A percentile compares a stretch with the other conserved stretches of the same genome.
Evolutionary conservation across 139 green algal genomes (phyloP).

Genomic region (Tetraselmis striata): DNA sequence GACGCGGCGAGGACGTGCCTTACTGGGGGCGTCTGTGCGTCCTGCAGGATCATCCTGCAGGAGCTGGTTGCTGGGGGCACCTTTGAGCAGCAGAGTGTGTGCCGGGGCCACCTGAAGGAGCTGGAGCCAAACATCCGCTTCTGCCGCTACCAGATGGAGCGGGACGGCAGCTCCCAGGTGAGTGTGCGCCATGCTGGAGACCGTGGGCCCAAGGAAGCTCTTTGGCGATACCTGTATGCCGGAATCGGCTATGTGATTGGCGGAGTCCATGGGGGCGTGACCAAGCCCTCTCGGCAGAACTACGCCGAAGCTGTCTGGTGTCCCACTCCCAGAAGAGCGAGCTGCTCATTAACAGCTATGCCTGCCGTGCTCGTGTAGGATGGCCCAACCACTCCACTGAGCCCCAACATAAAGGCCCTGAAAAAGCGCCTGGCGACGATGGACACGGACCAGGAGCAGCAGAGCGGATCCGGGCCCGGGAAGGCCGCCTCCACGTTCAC

Average conservation of each 20-base stretch:
- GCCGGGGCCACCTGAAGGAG: conserved; percentile 73
- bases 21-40: too few species aligned
- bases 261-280: too few species aligned
- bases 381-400: background rate
- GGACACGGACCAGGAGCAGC: background rate
- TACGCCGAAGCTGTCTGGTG: too few species aligned
- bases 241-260: too few species aligned
- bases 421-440: background rate
- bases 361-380: background rate
- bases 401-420: background rate
- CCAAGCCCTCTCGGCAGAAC: too few species aligned
- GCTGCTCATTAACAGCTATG: too few species aligned
- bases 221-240: too few species aligned
- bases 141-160: conserved; percentile 74
- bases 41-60: conserved; percentile 10
- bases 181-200: background rate
- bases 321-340: too few species aligned
- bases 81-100: conserved; percentile 61
- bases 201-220: too few species aligned
- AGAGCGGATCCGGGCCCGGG: background rate
- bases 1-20: too few species aligned
- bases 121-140: conserved; percentile 72
- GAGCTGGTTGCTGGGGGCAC: conserved; percentile 66
- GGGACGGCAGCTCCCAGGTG: background rate
- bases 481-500: background rate